Base-by-base conservation (phyloP, 352 stramenopile species). In the Phytophthora foliorum region DNA sequence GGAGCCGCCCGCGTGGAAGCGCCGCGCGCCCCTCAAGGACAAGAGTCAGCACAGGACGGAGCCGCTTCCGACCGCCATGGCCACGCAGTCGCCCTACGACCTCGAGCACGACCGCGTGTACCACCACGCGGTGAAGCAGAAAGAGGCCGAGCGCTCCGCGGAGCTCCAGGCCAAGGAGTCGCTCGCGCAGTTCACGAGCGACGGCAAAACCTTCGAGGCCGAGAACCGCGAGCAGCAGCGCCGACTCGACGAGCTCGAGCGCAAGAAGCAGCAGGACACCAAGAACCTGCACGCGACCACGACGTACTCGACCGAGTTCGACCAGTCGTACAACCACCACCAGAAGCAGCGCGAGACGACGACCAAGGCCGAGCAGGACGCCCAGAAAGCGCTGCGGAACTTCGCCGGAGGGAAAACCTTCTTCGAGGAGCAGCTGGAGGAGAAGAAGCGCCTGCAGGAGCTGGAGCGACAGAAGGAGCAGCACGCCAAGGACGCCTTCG, bases 361-460 rank as follows among this genome's bases (percentile, higher is more conserved):
- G 72, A 74, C 57, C 6, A 73, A 77, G 32, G 60, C 73, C 17
- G 77, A 84, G 51, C 71, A 67, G 24, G 74, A 84, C 5, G 80
- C 75, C 0, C 80, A 86, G 48, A 69, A 77, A 24, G 63, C 64
- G 22, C 50, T 84, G 51, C 50, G 56, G 14, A 80, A 80, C 27
- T 81, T 72, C 54, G 70, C 72, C 9, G 71, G 70, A 10, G 81
- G 76, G 1, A 92, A 90, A 58, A 82, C 78, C 13, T 87, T 72
- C 59, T 77, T 88, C 17, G 84, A 90, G 25, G 81, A 88, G 56
- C 82, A 88, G 25, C 41, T 88, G 0, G 80, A 90, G 10, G 80
- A 89, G 65, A 90, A 86, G 68, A 89, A 81, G 38, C 78, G 78
- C 0, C 41, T 78, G 52, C 77, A 86, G 17, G 78, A 92, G 31